Base-by-base conservation (phyloP, 1,139 yeast species). In the Magnusiomyces magnusii region DNA sequence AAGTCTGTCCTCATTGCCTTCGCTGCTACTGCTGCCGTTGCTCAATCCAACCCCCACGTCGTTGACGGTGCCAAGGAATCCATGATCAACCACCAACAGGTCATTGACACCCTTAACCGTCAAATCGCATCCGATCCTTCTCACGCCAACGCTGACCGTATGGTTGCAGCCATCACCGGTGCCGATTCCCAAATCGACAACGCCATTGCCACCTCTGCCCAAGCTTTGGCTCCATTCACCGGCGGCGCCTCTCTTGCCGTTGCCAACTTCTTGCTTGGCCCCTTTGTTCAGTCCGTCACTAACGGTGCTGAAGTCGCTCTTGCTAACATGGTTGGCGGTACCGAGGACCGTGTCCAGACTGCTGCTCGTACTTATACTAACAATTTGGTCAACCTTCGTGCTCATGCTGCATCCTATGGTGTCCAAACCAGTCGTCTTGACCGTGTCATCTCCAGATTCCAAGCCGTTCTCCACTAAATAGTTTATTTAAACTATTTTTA, bases 251-350 rank as follows among this genome's bases (percentile, higher is more conserved):
- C 66, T 17, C 41, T 60, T 60, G 64, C 63, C 17, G 58, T 66
- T 47, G 67, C 61, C 47, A 51, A 60, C 58, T 51, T 59, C 54
- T 51, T 58, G 34, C 59, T 58, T 24, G 70, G 70, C 13, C 69
- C 69, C 47, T 63, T 61, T 57, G 63, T 61, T 23, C 68, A 66
- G 62, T 63, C 67, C 27, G 62, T 66, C 13, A 65, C 68, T 54
- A 65, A 66, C 57, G 68, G 68, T 49, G 68, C 68, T 34, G 67
- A 66, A 63, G 68, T 65, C 21, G 59, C 61, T 23, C 58, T 66
- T 15, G 59, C 67, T 52, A 65, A 65, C 60, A 41, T 61, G 19
- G 55, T 66, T 52, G 68, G 68, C 15, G 67, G 65, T 27, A 60
- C 62, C 36, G 49, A 57, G 23, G 66, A 64, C 49, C 47, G 63